These are phyloP conservation scores for Forsythia suspensa DNA, from an alignment of 257 asterid genomes.

Conservation along the genomic window DNA sequence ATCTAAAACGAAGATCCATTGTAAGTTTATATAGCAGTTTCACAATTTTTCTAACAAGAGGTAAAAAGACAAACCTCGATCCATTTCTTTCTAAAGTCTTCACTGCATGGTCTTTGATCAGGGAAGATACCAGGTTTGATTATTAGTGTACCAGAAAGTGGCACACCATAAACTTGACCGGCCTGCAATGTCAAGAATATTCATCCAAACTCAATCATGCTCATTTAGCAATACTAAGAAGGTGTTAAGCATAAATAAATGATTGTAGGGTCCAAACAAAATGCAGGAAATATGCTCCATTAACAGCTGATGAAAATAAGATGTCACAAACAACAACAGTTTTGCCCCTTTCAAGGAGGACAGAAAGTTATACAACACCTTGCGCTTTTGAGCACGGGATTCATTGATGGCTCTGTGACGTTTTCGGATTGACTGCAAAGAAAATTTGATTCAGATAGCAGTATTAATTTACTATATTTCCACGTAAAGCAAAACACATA, in stretches of 20 bases:
- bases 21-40: constrained; percentile 18
- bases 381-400: constrained; percentile 92
- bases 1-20: constrained; percentile 3
- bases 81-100: constrained; percentile 94
- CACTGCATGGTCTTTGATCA: constrained; percentile 89
- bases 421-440: constrained; percentile 80
- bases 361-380: constrained; percentile 52
- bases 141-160: constrained; percentile 78
- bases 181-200: constrained; percentile 53
- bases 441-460: constrained; percentile 18
- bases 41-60: constrained; percentile 14
- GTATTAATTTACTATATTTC: constrained; percentile 11
- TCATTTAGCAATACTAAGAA: constrained; percentile 11
- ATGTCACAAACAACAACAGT: not conserved
- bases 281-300: constrained; percentile 5
- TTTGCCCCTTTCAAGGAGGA: constrained; percentile 12
- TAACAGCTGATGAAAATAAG: constrained; percentile 6
- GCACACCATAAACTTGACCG: constrained; percentile 96
- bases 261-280: constrained; percentile 5
- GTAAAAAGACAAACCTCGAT: constrained; percentile 68
- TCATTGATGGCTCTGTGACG: constrained; percentile 90
- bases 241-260: constrained; percentile 7
- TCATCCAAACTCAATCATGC: constrained; percentile 8
- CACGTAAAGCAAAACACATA: constrained; percentile 12
- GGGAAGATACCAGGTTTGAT: constrained; percentile 76